Evolutionary conservation across 164 flowering plant genomes (phyloP).

Genomic region (Chimonanthus salicifolius): DNA sequence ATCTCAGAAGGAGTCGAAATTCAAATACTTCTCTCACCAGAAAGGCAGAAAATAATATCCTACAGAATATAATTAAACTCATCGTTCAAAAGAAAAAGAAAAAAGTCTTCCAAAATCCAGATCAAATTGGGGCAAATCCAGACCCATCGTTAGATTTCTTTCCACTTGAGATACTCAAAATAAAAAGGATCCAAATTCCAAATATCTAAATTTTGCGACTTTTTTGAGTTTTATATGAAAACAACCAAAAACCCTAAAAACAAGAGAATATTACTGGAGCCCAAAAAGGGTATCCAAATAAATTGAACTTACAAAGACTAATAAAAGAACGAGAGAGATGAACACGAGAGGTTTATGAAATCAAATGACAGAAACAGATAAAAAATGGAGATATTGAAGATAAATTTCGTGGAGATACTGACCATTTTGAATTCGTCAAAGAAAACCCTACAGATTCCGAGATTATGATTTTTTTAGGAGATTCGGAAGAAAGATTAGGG

Average conservation of each 20-base stretch:
- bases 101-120: no score
- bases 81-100: no score
- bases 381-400: background rate
- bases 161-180: no score
- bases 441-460: background rate
- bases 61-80: no score
- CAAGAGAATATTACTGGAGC: background rate
- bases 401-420: background rate
- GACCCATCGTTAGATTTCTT: no score
- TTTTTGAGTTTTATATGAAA: background rate
- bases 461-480: background rate
- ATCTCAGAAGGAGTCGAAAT: no score
- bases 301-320: background rate
- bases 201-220: background rate
- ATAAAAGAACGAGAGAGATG: background rate
- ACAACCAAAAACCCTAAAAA: background rate
- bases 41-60: no score
- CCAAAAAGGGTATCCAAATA: background rate
- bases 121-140: no score
- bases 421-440: slow-evolving; percentile 14
- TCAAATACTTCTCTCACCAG: no score
- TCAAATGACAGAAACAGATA: background rate
- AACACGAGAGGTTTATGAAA: background rate
- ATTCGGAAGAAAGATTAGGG: slow-evolving; percentile 10
- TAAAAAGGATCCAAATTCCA: no score